Base-by-base conservation (phyloP, 2,329 filamentous ascomycete species). In the Fusarium coicis region DNA sequence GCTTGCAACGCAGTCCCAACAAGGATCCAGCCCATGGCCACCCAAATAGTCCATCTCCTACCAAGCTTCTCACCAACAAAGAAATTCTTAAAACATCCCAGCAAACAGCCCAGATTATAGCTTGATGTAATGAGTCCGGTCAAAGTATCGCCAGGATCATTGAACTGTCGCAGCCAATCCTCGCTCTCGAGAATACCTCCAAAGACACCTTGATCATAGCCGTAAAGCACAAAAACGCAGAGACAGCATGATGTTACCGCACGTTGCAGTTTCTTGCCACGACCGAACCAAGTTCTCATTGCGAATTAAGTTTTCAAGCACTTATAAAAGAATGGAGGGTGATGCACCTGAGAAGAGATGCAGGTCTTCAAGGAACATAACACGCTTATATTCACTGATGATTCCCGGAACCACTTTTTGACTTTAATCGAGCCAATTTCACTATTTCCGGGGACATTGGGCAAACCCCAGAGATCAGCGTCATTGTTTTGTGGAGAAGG, bases 1-100 rank as follows among this genome's bases (percentile, higher is more conserved):
- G 87, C 81, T 78, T 92, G 90, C n/a, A 92, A 83, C 8, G 86
- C 81, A 34, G 89, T 89, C 4, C 90, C 90, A 18, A 89, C 65
- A 5, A 89, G 84, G 83, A 92, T 88, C 68, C 91, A 85, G 7
- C 81, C 69, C 32, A 86, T 86, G 21, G 90, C 90, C 1, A 82
- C 28, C 42, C 88, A 83, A 63, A 91, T 88, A 37, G 90, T 90
- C 12, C 85, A 87, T 46, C 86, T 78, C 42, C 85, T 74, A 10
- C 34, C 15, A 18, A 36, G 15, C 8, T 36, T 36, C 15, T 36
- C 15, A 36, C 34, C 34, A 18, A 36, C 15, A 36, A 16, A 36
- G 15, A 36, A 36, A 9, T 86, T 85, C 65, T 84, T 71, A 26
- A 79, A 77, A n/a, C 82, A 82, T 4, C 84, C 85, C 3, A 84